These are phyloP conservation scores for Inga oerstediana DNA, from an alignment of 306 rosid species.

Conservation along the genomic window DNA sequence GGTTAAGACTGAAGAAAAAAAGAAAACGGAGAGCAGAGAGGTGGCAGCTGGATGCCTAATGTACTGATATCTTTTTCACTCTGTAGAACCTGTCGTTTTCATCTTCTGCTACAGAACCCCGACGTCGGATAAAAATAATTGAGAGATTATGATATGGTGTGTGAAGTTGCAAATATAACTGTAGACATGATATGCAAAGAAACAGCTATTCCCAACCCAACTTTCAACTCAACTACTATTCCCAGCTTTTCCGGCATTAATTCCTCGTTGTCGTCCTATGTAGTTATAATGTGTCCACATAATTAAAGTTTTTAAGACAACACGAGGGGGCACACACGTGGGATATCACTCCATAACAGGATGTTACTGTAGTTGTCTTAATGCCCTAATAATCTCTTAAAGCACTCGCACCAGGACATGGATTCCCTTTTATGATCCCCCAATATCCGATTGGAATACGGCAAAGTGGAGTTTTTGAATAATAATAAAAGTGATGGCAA, in stretches of 20 bases:
- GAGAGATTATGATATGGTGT: no score
- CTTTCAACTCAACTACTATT: slow-evolving; percentile 28
- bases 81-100: slow-evolving; percentile 42
- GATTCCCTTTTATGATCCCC: slow-evolving; percentile 51
- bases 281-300: slow-evolving; percentile 23
- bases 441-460: slow-evolving; percentile 30
- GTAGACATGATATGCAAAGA: background rate
- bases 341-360: slow-evolving; percentile 33
- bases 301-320: slow-evolving; percentile 36
- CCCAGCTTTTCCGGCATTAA: slow-evolving; percentile 71
- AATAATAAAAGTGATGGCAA: background rate
- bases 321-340: slow-evolving; percentile 52
- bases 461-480: slow-evolving; percentile 30
- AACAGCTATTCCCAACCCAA: slow-evolving; percentile 45
- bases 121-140: slow-evolving; percentile 8
- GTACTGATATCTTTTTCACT: background rate
- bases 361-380: slow-evolving; percentile 16
- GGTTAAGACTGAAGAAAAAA: slow-evolving; percentile 3
- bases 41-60: slow-evolving; percentile 40
- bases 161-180: background rate
- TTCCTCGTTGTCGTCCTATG: slow-evolving; percentile 60
- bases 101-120: background rate
- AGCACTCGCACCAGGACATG: slow-evolving; percentile 68
- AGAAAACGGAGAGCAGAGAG: background rate
- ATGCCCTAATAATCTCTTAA: background rate